These are phyloP conservation scores for Nitzschia palea DNA, from an alignment of 108 stramenopile genomes.

Conservation along the genomic window DNA sequence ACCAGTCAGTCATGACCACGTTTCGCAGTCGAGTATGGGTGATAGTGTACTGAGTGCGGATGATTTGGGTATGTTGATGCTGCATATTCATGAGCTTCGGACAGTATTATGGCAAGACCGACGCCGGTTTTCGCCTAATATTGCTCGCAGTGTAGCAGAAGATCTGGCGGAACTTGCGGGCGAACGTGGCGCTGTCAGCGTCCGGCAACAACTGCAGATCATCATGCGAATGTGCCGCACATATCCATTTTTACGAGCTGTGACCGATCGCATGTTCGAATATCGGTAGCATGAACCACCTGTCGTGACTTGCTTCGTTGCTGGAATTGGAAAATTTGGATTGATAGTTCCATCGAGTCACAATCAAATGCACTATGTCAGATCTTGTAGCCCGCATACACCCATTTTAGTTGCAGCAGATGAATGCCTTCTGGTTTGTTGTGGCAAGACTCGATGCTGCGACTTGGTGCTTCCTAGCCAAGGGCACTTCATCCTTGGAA, in stretches of 20 bases:
- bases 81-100: conserved; percentile 84
- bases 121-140: conserved; percentile 55
- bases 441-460: no score
- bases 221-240: conserved; percentile 81
- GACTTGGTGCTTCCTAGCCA: no score
- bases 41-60: conserved; percentile 49
- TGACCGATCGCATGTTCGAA: conserved; percentile 4
- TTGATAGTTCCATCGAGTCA: no score
- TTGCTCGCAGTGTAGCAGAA: conserved; percentile 71
- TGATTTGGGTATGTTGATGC: conserved; percentile 89
- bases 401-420: no score
- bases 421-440: no score
- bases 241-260: conserved; percentile 77
- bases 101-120: conserved; percentile 77
- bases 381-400: no score
- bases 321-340: no score
- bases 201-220: conserved; percentile 81
- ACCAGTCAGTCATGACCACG: not conserved
- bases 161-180: conserved; percentile 90
- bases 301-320: no score
- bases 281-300: conserved; percentile 15
- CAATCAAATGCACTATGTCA: no score
- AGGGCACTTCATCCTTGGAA: no score
- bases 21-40: conserved; percentile 1
- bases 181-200: conserved; percentile 82